These are phyloP conservation scores for Cubamyces sp. DNA, from an alignment of 768 basidiomycete species.

Conservation along the genomic window DNA sequence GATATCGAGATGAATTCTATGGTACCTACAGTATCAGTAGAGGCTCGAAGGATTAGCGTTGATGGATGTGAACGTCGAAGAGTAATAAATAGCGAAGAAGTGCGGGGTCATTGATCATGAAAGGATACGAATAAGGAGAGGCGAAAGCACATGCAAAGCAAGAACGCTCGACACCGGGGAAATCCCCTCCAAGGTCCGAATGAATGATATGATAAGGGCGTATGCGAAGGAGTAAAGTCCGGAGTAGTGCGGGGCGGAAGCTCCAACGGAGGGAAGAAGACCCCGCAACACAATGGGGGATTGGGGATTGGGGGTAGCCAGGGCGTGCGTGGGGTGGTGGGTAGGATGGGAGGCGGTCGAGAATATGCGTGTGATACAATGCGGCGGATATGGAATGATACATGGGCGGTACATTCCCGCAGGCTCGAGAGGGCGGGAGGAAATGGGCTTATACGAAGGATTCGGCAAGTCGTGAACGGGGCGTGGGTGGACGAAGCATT, in stretches of 20 bases:
- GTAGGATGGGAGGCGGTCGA: not conserved
- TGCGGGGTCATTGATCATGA: not conserved
- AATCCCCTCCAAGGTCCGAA: not conserved
- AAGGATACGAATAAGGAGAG: not conserved
- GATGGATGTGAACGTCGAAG: not conserved
- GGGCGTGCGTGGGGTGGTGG: not conserved
- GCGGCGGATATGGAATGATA: conserved; percentile 15
- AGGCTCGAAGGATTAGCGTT: not conserved
- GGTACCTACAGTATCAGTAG: not conserved
- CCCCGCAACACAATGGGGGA: not conserved
- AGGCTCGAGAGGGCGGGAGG: not conserved
- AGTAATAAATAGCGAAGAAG: conserved; percentile 12
- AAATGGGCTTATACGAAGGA: conserved; percentile 14
- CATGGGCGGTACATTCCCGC: conserved; percentile 18
- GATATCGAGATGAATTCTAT: not conserved
- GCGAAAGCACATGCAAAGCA: not conserved
- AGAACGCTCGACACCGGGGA: not conserved
- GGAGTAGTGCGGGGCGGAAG: not conserved
- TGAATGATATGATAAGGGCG: not conserved
- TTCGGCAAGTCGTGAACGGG: conserved; percentile 31
- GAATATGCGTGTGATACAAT: conserved; percentile 16
- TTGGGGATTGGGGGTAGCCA: conserved; percentile 6
- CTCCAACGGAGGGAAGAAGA: not conserved
- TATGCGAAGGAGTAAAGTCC: not conserved
- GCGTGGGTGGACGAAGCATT: conserved; percentile 25